Evolutionary conservation across 202 grass and related monocot species (phyloP), one percentile per base, ranked within the genome.

Genomic region (Thinopyrum obtusiflorum): DNA sequence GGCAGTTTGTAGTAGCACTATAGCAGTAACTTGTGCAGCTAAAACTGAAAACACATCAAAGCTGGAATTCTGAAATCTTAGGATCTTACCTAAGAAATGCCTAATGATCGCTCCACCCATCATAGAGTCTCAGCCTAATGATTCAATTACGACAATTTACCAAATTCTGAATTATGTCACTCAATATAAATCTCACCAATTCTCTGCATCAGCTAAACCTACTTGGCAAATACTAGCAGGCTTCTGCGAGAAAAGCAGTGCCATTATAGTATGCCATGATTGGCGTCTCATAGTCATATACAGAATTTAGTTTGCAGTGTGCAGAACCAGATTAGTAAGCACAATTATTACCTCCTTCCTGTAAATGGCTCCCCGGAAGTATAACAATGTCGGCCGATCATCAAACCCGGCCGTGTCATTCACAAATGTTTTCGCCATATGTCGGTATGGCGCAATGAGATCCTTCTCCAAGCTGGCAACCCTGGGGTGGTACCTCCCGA

Each of bases 321-420:
- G 51, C 12, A 4, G 3, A 29, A 3, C 3, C 4, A 49, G 24
- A 75, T 68, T 23, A 73, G 33, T 12, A 27, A 70, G 65, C 13
- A 83, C 1, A 60, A 15, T 35, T 47, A 25, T 94, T 92, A 98
- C 97, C 94, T 95, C 90, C 87, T 98, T 98, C 84, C 97, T 92
- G 83, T 96, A 91, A 84, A 98, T 96, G n/a, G 93, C 91, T 62
- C 97, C 97, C 66, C 94, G 83, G 64, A 98, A 98, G 71, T 94
- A 98, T 20, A 98, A 36, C 80, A 98, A 57, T 0, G 68, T 98
- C 0, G 80, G 80, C 7, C 96, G 90, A 36, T 92, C 88, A 89
- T 98, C 84, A 39, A 94, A 98, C 27, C 82, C 78, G n/a, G 87
- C 65, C 9, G 88, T 89, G 35, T 96, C 96, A 81, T 94, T 92